phyloP scores from a whole-genome alignment of 176 grass and related monocot species.

The Eleusine coracana region DNA sequence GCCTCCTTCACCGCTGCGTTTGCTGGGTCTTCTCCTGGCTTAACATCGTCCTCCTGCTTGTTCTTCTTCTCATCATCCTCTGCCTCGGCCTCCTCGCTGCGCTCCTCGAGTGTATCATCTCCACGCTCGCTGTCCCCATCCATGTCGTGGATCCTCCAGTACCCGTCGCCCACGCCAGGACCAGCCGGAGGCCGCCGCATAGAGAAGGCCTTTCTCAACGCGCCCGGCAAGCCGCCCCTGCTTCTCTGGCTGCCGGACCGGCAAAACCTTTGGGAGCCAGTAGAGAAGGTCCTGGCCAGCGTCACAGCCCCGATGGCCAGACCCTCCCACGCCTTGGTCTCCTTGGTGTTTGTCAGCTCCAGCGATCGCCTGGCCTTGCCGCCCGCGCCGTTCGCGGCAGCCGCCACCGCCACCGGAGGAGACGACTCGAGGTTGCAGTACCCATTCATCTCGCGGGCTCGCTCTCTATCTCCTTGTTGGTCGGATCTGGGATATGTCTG shows the following conservation, averaged over 20 bases:
- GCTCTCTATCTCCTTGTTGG: not conserved
- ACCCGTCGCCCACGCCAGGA: slow-evolving; percentile 34
- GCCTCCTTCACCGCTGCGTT: not conserved
- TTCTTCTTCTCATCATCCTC: not conserved
- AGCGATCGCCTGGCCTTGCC: slow-evolving; percentile 39
- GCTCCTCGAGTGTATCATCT: slow-evolving; percentile 15
- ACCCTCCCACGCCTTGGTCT: slow-evolving; percentile 55
- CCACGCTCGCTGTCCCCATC: slow-evolving; percentile 38
- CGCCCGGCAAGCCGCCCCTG: slow-evolving; percentile 10
- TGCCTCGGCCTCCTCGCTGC: not conserved
- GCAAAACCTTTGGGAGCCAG: slow-evolving; percentile 54
- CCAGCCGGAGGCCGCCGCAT: slow-evolving; percentile 48
- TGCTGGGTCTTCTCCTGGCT: not conserved
- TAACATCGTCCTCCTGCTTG: not conserved
- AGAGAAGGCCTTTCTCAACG: slow-evolving; percentile 68
- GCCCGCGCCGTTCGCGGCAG: not conserved
- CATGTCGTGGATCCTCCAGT: slow-evolving; percentile 74
- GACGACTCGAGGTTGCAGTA: slow-evolving; percentile 49
- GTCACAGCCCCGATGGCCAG: slow-evolving; percentile 50
- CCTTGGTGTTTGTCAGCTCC: slow-evolving; percentile 58
- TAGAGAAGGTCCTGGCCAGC: slow-evolving; percentile 61
- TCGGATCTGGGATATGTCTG: slow-evolving; percentile 36
- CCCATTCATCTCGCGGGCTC: slow-evolving; percentile 41
- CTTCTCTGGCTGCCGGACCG: slow-evolving; percentile 27
- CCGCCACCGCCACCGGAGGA: not conserved